These are phyloP conservation scores for Hysterangium stoloniferum DNA, from an alignment of 768 basidiomycete species.

Conservation along the genomic window DNA sequence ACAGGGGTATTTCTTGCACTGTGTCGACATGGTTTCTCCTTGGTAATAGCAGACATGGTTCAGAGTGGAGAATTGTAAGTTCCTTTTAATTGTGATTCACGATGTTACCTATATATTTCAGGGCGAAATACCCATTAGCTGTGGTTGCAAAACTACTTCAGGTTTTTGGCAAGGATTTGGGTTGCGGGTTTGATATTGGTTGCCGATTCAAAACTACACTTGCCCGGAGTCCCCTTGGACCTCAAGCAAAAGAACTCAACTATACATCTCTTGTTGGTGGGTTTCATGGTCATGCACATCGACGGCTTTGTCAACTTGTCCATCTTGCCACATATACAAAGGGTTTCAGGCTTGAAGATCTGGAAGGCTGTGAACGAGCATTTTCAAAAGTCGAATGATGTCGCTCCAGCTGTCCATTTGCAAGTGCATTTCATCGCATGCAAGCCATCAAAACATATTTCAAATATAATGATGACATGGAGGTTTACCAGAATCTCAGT, in stretches of 20 bases:
- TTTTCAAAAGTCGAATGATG: slow-evolving; percentile 21
- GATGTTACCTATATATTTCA: slow-evolving; percentile 2
- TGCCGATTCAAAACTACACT: slow-evolving; percentile 17
- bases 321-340: slow-evolving; percentile 17
- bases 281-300: slow-evolving; percentile 19
- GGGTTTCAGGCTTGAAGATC: slow-evolving; percentile 16
- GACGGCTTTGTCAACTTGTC: slow-evolving; percentile 19
- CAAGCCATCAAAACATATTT: slow-evolving; percentile 21
- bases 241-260: slow-evolving; percentile 1
- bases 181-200: slow-evolving; percentile 20
- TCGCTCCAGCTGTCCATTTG: slow-evolving; percentile 18
- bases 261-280: slow-evolving; percentile 15
- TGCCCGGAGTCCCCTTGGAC: slow-evolving; percentile 10
- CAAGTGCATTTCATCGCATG: slow-evolving; percentile 22
- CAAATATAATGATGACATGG: slow-evolving; percentile 17
- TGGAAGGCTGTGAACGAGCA: slow-evolving; percentile 15
- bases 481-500: slow-evolving; percentile 21
- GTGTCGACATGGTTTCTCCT: slow-evolving; percentile 28
- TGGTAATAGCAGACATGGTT: slow-evolving; percentile 27
- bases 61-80: slow-evolving; percentile 31
- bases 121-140: slow-evolving; percentile 20
- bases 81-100: background rate
- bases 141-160: slow-evolving; percentile 12
- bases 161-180: slow-evolving; percentile 8
- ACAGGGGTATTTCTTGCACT: slow-evolving; percentile 30